Percentiles rank a stretch among this genome's conserved stretches.
Evolutionary conservation across 2,329 filamentous ascomycete species (phyloP).

Genomic region (Apiospora arundinis): DNA sequence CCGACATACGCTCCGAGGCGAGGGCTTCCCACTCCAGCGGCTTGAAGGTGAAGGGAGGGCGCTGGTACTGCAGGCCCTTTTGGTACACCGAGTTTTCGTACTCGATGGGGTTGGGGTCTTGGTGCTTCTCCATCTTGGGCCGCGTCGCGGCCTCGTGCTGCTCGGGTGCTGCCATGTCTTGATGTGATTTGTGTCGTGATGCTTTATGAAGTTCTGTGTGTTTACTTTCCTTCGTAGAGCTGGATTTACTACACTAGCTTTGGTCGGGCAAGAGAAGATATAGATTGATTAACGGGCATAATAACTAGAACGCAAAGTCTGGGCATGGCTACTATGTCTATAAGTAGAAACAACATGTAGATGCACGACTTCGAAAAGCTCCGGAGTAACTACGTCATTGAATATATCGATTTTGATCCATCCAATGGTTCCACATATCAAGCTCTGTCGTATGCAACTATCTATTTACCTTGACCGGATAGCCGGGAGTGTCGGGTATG

Average conservation of each 20-base stretch:
- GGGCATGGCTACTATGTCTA: background rate
- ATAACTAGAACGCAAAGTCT: too few species aligned
- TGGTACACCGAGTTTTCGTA: conserved; percentile 31
- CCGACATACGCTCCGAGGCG: conserved; percentile 35
- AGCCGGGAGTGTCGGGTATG: background rate
- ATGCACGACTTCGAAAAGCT: background rate
- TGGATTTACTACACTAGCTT: background rate
- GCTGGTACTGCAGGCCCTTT: conserved; percentile 32
- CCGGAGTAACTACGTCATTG: conserved; percentile 4
- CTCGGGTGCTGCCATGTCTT: background rate
- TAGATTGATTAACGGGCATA: background rate
- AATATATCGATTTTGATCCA: background rate
- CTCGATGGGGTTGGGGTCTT: conserved; percentile 31
- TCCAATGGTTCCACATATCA: conserved; percentile 14
- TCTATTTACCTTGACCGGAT: background rate
- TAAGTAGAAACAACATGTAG: background rate
- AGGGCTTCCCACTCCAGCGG: conserved; percentile 35
- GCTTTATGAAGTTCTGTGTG: background rate
- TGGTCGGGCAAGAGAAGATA: background rate
- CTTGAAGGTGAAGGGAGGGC: conserved; percentile 37
- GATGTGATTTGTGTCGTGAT: background rate
- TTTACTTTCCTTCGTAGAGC: background rate
- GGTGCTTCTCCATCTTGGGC: conserved; percentile 24
- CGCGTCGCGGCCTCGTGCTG: conserved; percentile 16
- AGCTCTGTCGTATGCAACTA: conserved; percentile 1